Conservation (phyloP, 768 basidiomycete species). For the Brasilioporus rufonigricans region DNA sequence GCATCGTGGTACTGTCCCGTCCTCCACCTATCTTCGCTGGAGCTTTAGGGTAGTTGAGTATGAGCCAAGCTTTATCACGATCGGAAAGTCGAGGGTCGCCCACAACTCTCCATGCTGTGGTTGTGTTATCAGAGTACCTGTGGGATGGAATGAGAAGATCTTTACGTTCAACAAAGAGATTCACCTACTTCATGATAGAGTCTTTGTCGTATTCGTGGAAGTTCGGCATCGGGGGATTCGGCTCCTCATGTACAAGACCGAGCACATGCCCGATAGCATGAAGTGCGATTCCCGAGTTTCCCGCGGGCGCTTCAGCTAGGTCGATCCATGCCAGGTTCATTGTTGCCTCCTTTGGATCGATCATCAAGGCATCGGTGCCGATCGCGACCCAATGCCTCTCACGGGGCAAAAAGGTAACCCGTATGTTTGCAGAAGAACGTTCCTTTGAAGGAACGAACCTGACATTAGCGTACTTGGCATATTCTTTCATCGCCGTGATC, state of each 20-base stretch:
- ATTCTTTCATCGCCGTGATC: not conserved
- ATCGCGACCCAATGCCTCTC: not conserved
- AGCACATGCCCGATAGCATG: slow-evolving; percentile 1
- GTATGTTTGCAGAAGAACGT: not conserved
- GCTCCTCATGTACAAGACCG: not conserved
- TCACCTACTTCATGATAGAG: not conserved
- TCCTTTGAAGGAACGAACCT: not conserved
- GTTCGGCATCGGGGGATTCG: not conserved
- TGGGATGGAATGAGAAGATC: not conserved
- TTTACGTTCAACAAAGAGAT: not conserved
- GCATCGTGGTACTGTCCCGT: too few relatives aligned
- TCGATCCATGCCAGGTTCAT: not conserved
- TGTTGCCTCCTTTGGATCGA: not conserved
- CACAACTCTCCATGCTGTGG: not conserved
- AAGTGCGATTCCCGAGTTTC: not conserved
- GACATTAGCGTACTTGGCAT: not conserved
- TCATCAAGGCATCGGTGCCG: not conserved
- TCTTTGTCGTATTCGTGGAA: not conserved
- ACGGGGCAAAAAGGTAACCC: not conserved
- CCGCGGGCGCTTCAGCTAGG: too few relatives aligned
- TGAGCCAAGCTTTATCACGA: not conserved
- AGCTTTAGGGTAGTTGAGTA: not conserved
- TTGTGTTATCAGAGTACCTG: not conserved
- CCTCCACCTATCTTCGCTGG: not conserved
- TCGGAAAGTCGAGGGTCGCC: not conserved